Conservation (phyloP, 164 flowering plant genomes). For the Stephania yunnanensis region DNA sequence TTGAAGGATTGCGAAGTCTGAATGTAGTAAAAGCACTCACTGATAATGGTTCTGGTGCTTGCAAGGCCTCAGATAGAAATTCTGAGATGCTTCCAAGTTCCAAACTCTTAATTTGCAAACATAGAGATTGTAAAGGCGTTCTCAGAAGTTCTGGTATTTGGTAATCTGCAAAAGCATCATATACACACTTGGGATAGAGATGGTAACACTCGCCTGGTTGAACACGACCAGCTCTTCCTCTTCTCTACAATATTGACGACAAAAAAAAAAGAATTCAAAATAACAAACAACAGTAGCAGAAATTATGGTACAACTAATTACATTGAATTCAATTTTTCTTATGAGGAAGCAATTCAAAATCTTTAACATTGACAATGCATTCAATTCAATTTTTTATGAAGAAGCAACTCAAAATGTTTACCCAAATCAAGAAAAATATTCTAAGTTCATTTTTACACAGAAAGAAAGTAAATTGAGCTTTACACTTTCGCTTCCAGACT, state of each 20-base stretch:
- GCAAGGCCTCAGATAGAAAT: slow-evolving; percentile 83
- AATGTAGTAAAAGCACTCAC: slow-evolving; percentile 27
- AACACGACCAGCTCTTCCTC: slow-evolving; percentile 99
- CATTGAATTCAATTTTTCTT: too few species aligned
- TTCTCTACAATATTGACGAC: slow-evolving; percentile 46
- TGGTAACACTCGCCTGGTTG: slow-evolving; percentile 94
- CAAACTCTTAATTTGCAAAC: slow-evolving; percentile 89
- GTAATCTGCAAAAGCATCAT: slow-evolving; percentile 81
- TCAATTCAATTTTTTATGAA: too few species aligned
- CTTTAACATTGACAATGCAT: too few species aligned
- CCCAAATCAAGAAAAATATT: too few species aligned
- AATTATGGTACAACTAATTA: too few species aligned
- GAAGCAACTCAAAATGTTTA: too few species aligned
- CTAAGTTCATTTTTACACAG: too few species aligned
- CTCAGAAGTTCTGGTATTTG: slow-evolving; percentile 94
- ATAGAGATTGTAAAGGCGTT: slow-evolving; percentile 94
- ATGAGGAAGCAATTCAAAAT: too few species aligned
- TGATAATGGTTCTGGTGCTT: slow-evolving; percentile 80
- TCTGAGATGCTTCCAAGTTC: slow-evolving; percentile 91
- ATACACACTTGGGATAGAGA: slow-evolving; percentile 91
- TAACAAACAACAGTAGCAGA: too few species aligned
- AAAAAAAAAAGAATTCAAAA: background rate
- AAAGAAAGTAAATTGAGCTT: too few species aligned
- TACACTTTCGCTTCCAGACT: too few species aligned
- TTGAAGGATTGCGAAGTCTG: background rate